Evolutionary conservation across 176 grass and related monocot genomes (phyloP), one percentile per base, ranked within the genome.

Genomic region (Puccinellia tenuiflora): DNA sequence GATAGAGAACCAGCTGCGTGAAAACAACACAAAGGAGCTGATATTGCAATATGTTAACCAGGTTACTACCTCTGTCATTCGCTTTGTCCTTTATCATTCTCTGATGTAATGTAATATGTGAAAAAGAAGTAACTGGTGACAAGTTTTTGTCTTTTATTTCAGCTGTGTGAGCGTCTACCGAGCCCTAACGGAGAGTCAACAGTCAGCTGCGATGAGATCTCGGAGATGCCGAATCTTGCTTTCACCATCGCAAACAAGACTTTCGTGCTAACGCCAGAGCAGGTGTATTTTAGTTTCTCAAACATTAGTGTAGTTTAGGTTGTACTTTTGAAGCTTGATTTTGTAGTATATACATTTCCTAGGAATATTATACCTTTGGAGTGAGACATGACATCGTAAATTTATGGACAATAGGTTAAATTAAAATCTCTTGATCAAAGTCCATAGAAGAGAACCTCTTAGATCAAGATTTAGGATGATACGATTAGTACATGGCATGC

Each of bases 1-100:
- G 96, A 98, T 98, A 77, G 88, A 98, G 73, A 98, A 98, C 73
- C 92, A 98, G 48, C 80, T 98, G 15, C 85, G 79, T 21, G 90
- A 95, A 69, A 98, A 98, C 67, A 72, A 87, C 56, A 95, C 96
- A 0, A 77, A 95, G 55, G 91, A 98, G 9, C 48, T 77, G 24
- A 91, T 98, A 68, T 48, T 98, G 80, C 54, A 89, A 25, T 98
- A 98, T 77, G 90, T 83, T 68, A 93, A 95, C 65, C 86, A 95
- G 91, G 96, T 98, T 72, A 29, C 9, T 53, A 67, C 45, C 59
- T 9, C 33, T 50, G 10, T 81, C 22, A 52, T 59, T n/a, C 18
- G 3, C 35, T 9, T 18, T 72, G 14, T 6, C 52, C 1, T 85
- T 77, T 77, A n/a, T 11, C 51, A 35, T 78, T 63, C 0, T 72